phyloP scores from a whole-genome alignment of 495 filamentous ascomycete genomes.

The Poronia punctata region DNA sequence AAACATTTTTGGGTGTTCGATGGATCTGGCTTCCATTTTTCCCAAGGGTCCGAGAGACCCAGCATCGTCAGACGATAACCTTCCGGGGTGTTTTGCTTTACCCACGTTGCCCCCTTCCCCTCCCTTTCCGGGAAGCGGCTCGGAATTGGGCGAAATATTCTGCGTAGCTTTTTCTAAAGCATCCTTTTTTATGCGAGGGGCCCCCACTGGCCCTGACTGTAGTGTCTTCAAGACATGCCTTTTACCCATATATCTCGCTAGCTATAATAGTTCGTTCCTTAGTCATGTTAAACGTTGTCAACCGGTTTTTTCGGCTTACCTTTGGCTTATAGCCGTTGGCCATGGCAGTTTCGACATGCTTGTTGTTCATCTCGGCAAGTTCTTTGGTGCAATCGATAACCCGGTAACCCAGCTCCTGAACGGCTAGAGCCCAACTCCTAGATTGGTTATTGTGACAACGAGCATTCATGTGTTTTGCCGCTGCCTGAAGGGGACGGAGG shows the following conservation, averaged over 20 bases:
- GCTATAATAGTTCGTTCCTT: background rate
- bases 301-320: constrained; percentile 18
- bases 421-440: constrained; percentile 24
- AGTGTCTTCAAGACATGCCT: too few species aligned
- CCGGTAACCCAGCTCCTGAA: constrained; percentile 29
- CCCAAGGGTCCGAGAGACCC: background rate
- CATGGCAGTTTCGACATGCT: constrained; percentile 20
- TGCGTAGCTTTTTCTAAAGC: too few species aligned
- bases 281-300: too few species aligned
- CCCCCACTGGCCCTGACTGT: too few species aligned
- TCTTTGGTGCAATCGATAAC: constrained; percentile 26
- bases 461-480: constrained; percentile 36
- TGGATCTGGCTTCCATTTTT: constrained; percentile 1
- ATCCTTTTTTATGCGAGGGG: too few species aligned
- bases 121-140: too few species aligned
- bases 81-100: too few species aligned
- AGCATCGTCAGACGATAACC: too few species aligned
- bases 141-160: too few species aligned
- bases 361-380: constrained; percentile 28
- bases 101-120: too few species aligned
- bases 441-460: constrained; percentile 25
- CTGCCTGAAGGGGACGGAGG: constrained; percentile 31
- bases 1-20: constrained; percentile 20
- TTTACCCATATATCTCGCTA: background rate
- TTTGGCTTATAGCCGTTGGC: constrained; percentile 24